phyloP scores from a whole-genome alignment of 1,139 yeast genomes.

The Taphrina sp. region DNA sequence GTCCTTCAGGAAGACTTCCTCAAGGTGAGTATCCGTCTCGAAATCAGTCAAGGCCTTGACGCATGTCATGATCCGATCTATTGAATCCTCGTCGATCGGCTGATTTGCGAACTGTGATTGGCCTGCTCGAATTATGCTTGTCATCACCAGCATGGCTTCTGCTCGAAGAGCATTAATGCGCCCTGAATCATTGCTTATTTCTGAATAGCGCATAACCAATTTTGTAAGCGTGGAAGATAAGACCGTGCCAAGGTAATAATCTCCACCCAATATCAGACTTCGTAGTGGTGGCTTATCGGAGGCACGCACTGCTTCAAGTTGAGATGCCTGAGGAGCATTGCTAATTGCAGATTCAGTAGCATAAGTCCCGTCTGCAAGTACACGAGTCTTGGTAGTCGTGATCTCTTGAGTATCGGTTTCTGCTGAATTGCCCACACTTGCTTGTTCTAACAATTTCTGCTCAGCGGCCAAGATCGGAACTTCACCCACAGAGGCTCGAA shows the following conservation, averaged over 20 bases:
- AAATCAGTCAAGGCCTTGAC: slow-evolving; percentile 74
- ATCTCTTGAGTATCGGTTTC: slow-evolving; percentile 38
- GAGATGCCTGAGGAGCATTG: slow-evolving; percentile 42
- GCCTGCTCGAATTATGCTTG: slow-evolving; percentile 86
- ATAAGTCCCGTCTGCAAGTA: slow-evolving; percentile 96
- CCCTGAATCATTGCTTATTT: slow-evolving; percentile 52
- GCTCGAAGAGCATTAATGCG: slow-evolving; percentile 83
- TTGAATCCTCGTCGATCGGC: slow-evolving; percentile 90
- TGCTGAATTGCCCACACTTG: slow-evolving; percentile 41
- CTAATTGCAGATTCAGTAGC: slow-evolving; percentile 89
- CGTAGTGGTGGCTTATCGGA: slow-evolving; percentile 68
- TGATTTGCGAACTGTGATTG: slow-evolving; percentile 72
- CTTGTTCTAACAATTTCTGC: slow-evolving; percentile 48
- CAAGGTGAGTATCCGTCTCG: slow-evolving; percentile 53
- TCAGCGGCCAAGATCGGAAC: slow-evolving; percentile 84
- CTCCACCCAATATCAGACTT: slow-evolving; percentile 77
- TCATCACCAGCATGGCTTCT: slow-evolving; percentile 89
- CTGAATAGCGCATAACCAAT: slow-evolving; percentile 73
- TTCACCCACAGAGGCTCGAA: slow-evolving; percentile 83
- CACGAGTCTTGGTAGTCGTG: slow-evolving; percentile 54
- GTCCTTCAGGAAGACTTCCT: slow-evolving; percentile 78
- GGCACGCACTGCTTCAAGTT: slow-evolving; percentile 40
- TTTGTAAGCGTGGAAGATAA: slow-evolving; percentile 86
- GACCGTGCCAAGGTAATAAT: slow-evolving; percentile 86
- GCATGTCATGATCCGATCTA: slow-evolving; percentile 84